Percentiles rank a stretch among this genome's conserved stretches.
phyloP scores from a whole-genome alignment of 495 filamentous ascomycete genomes.

The Sordaria brevicollis region DNA sequence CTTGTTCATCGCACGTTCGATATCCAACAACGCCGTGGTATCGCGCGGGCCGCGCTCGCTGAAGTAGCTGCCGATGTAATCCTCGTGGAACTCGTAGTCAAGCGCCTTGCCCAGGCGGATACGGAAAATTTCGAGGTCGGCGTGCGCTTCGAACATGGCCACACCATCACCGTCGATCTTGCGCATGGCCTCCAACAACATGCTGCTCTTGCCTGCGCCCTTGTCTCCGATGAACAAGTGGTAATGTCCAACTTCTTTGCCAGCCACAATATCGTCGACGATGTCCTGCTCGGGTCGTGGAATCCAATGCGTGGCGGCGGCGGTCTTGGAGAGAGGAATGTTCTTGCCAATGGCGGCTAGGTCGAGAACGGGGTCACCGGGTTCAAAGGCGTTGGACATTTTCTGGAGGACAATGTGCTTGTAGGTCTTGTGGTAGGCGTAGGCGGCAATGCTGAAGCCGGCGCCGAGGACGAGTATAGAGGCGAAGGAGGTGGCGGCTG shows the following conservation, averaged over 20 bases:
- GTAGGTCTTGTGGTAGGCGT: conserved; percentile 78
- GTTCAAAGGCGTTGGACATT: conserved; percentile 86
- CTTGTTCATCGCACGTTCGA: conserved; percentile 95
- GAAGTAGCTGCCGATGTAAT: conserved; percentile 93
- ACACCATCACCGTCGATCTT: conserved; percentile 78
- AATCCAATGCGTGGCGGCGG: conserved; percentile 69
- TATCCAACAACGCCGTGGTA: conserved; percentile 80
- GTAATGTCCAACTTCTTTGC: conserved; percentile 64
- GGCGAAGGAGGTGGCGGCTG: conserved; percentile 77
- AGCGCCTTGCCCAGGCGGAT: conserved; percentile 84
- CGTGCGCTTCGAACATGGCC: conserved; percentile 92
- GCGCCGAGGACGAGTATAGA: conserved; percentile 73
- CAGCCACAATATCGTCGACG: conserved; percentile 70
- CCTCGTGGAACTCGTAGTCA: conserved; percentile 82
- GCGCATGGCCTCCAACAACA: conserved; percentile 89
- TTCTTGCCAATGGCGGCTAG: conserved; percentile 65
- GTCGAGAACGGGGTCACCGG: conserved; percentile 84
- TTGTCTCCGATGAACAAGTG: conserved; percentile 93
- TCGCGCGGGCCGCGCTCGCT: conserved; percentile 88
- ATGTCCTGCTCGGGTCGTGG: conserved; percentile 64
- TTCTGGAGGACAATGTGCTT: conserved; percentile 81
- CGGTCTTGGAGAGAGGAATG: conserved; percentile 34
- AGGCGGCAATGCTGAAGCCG: conserved; percentile 62
- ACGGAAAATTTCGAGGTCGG: conserved; percentile 89
- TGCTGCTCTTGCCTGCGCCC: conserved; percentile 89